Evolutionary conservation across 495 filamentous ascomycete genomes (phyloP).

Genomic region (Poronia punctata): DNA sequence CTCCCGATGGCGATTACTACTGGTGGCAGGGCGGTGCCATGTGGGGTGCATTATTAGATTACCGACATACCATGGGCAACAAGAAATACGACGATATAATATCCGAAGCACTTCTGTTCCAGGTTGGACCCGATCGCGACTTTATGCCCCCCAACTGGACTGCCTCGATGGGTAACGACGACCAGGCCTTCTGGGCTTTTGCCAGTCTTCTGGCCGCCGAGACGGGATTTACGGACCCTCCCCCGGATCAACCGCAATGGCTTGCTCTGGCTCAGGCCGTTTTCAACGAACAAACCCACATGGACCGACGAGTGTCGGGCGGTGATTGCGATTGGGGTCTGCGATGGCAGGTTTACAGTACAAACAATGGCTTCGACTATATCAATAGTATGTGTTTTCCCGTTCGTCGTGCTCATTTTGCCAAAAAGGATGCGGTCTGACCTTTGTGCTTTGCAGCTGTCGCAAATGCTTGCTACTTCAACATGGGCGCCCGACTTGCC

Average conservation of each 20-base stretch:
- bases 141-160: slow-evolving; percentile 54
- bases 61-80: slow-evolving; percentile 53
- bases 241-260: slow-evolving; percentile 53
- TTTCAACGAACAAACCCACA: slow-evolving; percentile 57
- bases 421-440: neutral
- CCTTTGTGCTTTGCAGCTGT: slow-evolving; percentile 36
- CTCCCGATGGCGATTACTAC: slow-evolving; percentile 48
- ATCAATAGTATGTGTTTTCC: slow-evolving; percentile 52
- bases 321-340: slow-evolving; percentile 62
- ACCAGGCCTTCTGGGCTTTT: slow-evolving; percentile 69
- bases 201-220: slow-evolving; percentile 65
- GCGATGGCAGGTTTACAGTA: slow-evolving; percentile 71
- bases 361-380: slow-evolving; percentile 65
- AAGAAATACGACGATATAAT: slow-evolving; percentile 46
- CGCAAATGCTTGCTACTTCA: slow-evolving; percentile 56
- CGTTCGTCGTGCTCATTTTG: neutral
- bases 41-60: slow-evolving; percentile 55
- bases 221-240: slow-evolving; percentile 54
- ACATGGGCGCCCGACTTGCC: slow-evolving; percentile 53
- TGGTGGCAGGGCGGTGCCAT: slow-evolving; percentile 70
- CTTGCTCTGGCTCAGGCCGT: slow-evolving; percentile 63
- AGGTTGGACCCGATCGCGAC: slow-evolving; percentile 44
- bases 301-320: slow-evolving; percentile 51
- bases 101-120: slow-evolving; percentile 44
- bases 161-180: slow-evolving; percentile 60